Evolutionary conservation across 2,329 filamentous ascomycete genomes (phyloP).

Genomic region (Aspergillus transmontanensis): DNA sequence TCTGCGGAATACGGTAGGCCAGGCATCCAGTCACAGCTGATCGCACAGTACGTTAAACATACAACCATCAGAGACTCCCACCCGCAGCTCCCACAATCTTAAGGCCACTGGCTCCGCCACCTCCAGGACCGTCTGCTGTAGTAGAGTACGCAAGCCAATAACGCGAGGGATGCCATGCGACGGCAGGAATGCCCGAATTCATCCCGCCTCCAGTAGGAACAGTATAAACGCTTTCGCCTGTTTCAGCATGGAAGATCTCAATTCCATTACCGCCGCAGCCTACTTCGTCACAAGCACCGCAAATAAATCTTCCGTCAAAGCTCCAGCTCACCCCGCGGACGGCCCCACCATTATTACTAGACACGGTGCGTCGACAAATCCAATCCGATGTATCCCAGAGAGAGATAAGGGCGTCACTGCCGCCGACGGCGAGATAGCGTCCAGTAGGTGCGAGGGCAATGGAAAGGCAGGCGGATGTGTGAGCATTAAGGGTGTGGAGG

Average conservation of each 20-base stretch:
- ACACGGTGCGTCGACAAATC: slow-evolving; percentile 52
- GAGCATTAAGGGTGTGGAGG: slow-evolving; percentile 50
- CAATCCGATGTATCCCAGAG: slow-evolving; percentile 56
- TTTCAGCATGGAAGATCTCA: slow-evolving; percentile 55
- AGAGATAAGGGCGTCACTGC: slow-evolving; percentile 52
- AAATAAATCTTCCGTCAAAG: slow-evolving; percentile 53
- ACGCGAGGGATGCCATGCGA: slow-evolving; percentile 53
- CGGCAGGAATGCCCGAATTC: slow-evolving; percentile 46
- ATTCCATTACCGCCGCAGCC: slow-evolving; percentile 47
- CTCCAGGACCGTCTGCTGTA: slow-evolving; percentile 44
- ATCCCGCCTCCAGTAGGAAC: slow-evolving; percentile 40
- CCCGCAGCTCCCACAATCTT: slow-evolving; percentile 52
- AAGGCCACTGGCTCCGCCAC: slow-evolving; percentile 43
- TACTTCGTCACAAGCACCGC: slow-evolving; percentile 51
- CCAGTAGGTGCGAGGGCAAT: slow-evolving; percentile 50
- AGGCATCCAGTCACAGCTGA: not conserved
- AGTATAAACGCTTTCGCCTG: slow-evolving; percentile 51
- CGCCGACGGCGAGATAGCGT: slow-evolving; percentile 52
- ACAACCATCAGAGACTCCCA: slow-evolving; percentile 28
- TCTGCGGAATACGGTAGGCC: not conserved
- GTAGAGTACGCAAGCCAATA: slow-evolving; percentile 54
- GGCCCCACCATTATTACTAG: slow-evolving; percentile 47
- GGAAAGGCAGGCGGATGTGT: slow-evolving; percentile 52
- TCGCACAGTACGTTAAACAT: not conserved
- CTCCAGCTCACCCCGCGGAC: slow-evolving; percentile 53